Conservation (phyloP, 345 rosid species). For the Noccaea bulbosa region DNA sequence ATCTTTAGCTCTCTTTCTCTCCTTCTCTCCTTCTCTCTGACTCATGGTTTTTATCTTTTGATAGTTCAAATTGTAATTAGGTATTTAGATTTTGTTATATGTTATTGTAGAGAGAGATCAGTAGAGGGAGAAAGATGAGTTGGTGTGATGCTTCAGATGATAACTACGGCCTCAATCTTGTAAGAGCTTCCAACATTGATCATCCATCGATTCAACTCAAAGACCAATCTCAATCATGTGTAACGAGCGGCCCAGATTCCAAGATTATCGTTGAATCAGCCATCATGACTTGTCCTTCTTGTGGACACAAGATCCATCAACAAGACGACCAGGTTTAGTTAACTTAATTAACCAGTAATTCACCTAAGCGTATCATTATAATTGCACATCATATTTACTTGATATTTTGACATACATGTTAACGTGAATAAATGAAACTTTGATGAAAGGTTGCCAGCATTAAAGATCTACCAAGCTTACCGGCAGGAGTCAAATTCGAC, state of each 20-base stretch:
- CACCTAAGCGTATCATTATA: not conserved
- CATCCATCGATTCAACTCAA: constrained; percentile 40
- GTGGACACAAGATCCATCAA: constrained; percentile 62
- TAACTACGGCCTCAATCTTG: constrained; percentile 44
- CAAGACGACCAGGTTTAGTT: constrained; percentile 65
- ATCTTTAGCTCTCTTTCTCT: constrained; percentile 22
- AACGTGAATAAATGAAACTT: not conserved
- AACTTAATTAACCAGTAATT: constrained; percentile 16
- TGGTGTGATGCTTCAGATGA: constrained; percentile 63
- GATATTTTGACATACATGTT: not conserved
- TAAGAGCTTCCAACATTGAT: constrained; percentile 40
- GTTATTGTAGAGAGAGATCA: constrained; percentile 37
- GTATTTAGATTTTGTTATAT: constrained; percentile 17
- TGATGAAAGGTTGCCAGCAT: constrained; percentile 55
- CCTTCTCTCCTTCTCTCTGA: not conserved
- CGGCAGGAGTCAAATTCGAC: constrained; percentile 94
- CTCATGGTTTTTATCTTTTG: constrained; percentile 21
- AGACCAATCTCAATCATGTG: constrained; percentile 42
- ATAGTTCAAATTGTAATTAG: constrained; percentile 28
- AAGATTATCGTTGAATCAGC: constrained; percentile 33
- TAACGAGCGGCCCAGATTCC: constrained; percentile 40
- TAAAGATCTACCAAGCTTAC: constrained; percentile 79
- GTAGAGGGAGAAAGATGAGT: constrained; percentile 53
- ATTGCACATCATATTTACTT: not conserved
- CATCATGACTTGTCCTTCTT: constrained; percentile 64